Conservation (phyloP, 1,284 basidiomycete genomes). For the Heterobasidion occidentale region DNA sequence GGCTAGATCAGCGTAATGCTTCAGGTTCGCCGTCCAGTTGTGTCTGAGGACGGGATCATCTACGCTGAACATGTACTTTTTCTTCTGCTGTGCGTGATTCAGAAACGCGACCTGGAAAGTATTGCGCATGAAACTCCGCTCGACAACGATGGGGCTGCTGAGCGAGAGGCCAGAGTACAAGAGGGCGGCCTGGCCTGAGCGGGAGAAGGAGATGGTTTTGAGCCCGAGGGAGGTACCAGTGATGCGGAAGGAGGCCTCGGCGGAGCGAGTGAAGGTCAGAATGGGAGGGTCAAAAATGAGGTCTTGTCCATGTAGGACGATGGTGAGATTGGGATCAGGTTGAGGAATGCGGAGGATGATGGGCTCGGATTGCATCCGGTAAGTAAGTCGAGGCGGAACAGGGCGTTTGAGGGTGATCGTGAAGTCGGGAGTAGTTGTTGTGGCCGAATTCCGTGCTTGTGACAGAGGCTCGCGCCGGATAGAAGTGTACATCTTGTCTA, state of each 20-base stretch:
- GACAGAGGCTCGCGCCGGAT: constrained; percentile 65
- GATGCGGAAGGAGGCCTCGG: constrained; percentile 82
- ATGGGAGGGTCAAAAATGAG: constrained; percentile 79
- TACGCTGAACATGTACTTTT: constrained; percentile 91
- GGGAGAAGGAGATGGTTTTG: constrained; percentile 74
- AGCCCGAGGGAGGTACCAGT: constrained; percentile 76
- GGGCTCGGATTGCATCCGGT: constrained; percentile 78
- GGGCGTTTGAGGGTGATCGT: constrained; percentile 64
- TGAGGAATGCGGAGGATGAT: constrained; percentile 79
- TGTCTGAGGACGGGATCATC: constrained; percentile 67
- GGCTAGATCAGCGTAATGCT: constrained; percentile 56
- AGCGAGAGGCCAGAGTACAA: constrained; percentile 75
- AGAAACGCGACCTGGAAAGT: constrained; percentile 87
- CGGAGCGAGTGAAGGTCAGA: constrained; percentile 68
- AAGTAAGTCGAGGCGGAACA: constrained; percentile 72
- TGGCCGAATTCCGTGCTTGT: constrained; percentile 51
- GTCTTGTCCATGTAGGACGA: constrained; percentile 81
- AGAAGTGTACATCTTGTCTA: constrained; percentile 73
- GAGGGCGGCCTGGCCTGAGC: constrained; percentile 73
- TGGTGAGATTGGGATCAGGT: constrained; percentile 68
- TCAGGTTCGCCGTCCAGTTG: constrained; percentile 68
- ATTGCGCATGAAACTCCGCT: constrained; percentile 89
- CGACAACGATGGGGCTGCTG: constrained; percentile 70
- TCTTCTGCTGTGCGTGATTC: constrained; percentile 59
- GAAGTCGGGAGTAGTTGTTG: constrained; percentile 36